Conservation (phyloP, 352 stramenopile genomes). For the Phytophthora meadii region DNA sequence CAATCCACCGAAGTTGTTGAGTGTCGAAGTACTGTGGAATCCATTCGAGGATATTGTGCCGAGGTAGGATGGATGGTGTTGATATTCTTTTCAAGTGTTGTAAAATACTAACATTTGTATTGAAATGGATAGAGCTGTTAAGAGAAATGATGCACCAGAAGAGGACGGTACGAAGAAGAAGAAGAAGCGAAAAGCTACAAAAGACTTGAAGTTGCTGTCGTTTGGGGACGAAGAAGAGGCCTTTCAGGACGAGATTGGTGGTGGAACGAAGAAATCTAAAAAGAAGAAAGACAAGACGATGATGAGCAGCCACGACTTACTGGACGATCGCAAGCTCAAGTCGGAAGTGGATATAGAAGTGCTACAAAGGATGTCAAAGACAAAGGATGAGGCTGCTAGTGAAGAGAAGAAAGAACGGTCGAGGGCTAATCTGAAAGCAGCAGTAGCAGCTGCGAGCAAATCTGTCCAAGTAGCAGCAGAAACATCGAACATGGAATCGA, state of each 20-base stretch:
- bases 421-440: slow-evolving; percentile 49
- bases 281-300: slow-evolving; percentile 73
- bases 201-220: slow-evolving; percentile 95
- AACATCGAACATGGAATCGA: slow-evolving; percentile 5
- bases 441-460: slow-evolving; percentile 41
- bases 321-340: slow-evolving; percentile 72
- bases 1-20: slow-evolving; percentile 78
- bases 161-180: slow-evolving; percentile 53
- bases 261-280: slow-evolving; percentile 36
- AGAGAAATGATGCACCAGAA: slow-evolving; percentile 30
- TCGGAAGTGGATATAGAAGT: slow-evolving; percentile 65
- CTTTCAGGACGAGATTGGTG: slow-evolving; percentile 56
- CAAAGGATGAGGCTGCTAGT: slow-evolving; percentile 10
- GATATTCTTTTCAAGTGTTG: no score
- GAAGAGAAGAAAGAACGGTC: slow-evolving; percentile 50
- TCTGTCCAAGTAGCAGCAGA: slow-evolving; percentile 14
- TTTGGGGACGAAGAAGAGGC: slow-evolving; percentile 93
- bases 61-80: slow-evolving; percentile 30
- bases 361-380: slow-evolving; percentile 58
- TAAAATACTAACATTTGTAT: no score
- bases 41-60: slow-evolving; percentile 96
- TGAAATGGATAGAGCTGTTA: slow-evolving; percentile 30
- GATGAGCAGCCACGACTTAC: slow-evolving; percentile 78
- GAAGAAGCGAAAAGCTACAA: slow-evolving; percentile 90
- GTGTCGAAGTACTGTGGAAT: slow-evolving; percentile 93